Conservation (phyloP, 2,329 filamentous ascomycete genomes). For the Plenodomus tracheiphilus region DNA sequence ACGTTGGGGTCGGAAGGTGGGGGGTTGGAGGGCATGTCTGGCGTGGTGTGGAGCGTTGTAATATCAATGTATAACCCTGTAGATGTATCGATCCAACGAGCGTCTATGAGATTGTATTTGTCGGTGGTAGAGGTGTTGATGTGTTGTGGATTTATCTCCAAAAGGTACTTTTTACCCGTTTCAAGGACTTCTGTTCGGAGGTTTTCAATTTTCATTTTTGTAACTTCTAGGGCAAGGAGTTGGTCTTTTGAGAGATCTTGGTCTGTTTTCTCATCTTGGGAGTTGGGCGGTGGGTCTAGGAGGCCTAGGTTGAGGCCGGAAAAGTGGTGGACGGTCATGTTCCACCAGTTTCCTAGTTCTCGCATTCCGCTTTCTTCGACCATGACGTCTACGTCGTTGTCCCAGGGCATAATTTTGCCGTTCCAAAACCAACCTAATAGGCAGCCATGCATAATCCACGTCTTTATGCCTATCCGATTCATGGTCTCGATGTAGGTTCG, state of each 20-base stretch:
- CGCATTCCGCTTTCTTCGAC: conserved; percentile 58
- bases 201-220: background rate
- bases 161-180: conserved; percentile 50
- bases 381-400: conserved; percentile 64
- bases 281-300: background rate
- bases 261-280: background rate
- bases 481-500: conserved; percentile 61
- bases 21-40: conserved; percentile 2
- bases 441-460: conserved; percentile 67
- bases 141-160: conserved; percentile 64
- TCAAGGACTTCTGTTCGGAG: conserved; percentile 14
- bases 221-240: background rate
- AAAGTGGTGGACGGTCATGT: conserved; percentile 61
- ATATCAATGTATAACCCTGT: conserved; percentile 66
- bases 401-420: conserved; percentile 63
- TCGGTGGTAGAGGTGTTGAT: conserved; percentile 51
- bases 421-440: conserved; percentile 68
- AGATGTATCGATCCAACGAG: conserved; percentile 62
- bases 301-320: conserved; percentile 16
- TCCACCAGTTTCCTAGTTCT: conserved; percentile 63
- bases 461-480: conserved; percentile 59
- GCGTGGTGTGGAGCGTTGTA: conserved; percentile 52
- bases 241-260: background rate
- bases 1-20: background rate
- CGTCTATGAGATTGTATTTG: conserved; percentile 60